Evolutionary conservation across 352 stramenopile genomes (phyloP).

Genomic region (Phytophthora parvispora): DNA sequence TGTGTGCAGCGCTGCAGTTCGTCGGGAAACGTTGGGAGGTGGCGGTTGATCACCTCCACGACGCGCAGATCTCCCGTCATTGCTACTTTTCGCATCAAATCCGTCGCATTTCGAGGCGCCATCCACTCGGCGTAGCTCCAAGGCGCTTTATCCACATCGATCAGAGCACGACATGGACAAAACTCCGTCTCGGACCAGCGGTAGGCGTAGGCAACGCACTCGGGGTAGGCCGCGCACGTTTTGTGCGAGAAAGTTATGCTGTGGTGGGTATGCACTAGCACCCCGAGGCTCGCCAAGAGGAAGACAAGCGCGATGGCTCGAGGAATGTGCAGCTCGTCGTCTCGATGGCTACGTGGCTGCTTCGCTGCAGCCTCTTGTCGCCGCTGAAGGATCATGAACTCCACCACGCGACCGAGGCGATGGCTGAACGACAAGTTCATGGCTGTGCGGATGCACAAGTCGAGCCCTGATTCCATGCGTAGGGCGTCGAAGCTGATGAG

Average conservation of each 20-base stretch:
- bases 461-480: conserved; percentile 12
- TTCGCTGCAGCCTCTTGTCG: background rate
- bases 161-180: conserved; percentile 45
- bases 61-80: conserved; percentile 15
- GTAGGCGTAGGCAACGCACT: conserved; percentile 15
- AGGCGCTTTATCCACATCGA: conserved; percentile 33
- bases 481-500: conserved; percentile 31
- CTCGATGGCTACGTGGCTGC: background rate
- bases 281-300: background rate
- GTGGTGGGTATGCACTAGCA: conserved; percentile 7
- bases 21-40: conserved; percentile 9
- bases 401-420: conserved; percentile 18
- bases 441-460: conserved; percentile 15
- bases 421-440: conserved; percentile 32
- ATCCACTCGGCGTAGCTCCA: conserved; percentile 21
- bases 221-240: background rate
- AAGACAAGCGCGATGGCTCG: background rate
- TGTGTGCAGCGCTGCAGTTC: background rate
- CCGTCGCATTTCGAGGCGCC: conserved; percentile 7
- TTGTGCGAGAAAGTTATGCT: background rate
- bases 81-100: conserved; percentile 15
- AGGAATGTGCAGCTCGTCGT: background rate
- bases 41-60: conserved; percentile 34
- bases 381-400: conserved; percentile 5
- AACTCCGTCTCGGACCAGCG: conserved; percentile 13